Evolutionary conservation across 176 grass and related monocot genomes (phyloP).

Genomic region (Thinopyrum elongatum): DNA sequence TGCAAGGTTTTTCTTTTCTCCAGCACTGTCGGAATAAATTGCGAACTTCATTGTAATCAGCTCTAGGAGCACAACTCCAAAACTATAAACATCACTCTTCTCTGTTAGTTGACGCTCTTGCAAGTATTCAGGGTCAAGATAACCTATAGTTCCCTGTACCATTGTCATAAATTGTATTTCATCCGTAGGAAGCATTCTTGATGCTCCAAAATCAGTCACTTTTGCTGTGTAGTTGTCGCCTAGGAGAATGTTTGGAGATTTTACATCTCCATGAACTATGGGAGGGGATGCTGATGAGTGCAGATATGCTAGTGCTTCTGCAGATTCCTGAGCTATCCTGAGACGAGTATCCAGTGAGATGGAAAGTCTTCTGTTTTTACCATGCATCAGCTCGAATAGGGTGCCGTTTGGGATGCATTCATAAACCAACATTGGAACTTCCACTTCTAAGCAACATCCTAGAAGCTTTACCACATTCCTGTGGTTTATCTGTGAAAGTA

Average conservation of each 20-base stretch:
- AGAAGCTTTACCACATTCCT: constrained; percentile 30
- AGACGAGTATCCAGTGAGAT: constrained; percentile 10
- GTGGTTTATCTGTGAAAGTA: constrained; percentile 36
- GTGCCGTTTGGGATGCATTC: constrained; percentile 25
- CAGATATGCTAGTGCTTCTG: constrained; percentile 28
- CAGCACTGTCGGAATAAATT: constrained; percentile 18
- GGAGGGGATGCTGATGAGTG: constrained; percentile 21
- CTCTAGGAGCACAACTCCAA: constrained; percentile 25
- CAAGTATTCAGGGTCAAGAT: constrained; percentile 27
- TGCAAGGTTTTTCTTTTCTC: constrained; percentile 24
- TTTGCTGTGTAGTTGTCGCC: constrained; percentile 18
- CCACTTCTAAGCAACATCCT: constrained; percentile 33
- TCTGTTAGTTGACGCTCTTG: constrained; percentile 31
- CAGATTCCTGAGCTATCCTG: constrained; percentile 31
- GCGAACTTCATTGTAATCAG: constrained; percentile 17
- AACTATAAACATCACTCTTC: constrained; percentile 33
- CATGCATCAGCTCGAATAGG: constrained; percentile 16
- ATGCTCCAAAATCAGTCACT: constrained; percentile 27
- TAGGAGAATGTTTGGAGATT: constrained; percentile 37
- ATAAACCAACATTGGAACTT: constrained; percentile 28
- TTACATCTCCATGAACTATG: constrained; percentile 28
- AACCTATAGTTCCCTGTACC: constrained; percentile 30
- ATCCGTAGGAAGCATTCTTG: constrained; percentile 27
- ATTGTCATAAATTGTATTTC: constrained; percentile 35
- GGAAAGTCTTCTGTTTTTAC: background rate